Evolutionary conservation across 768 basidiomycete genomes (phyloP).

Genomic region (Mycena latifolia): DNA sequence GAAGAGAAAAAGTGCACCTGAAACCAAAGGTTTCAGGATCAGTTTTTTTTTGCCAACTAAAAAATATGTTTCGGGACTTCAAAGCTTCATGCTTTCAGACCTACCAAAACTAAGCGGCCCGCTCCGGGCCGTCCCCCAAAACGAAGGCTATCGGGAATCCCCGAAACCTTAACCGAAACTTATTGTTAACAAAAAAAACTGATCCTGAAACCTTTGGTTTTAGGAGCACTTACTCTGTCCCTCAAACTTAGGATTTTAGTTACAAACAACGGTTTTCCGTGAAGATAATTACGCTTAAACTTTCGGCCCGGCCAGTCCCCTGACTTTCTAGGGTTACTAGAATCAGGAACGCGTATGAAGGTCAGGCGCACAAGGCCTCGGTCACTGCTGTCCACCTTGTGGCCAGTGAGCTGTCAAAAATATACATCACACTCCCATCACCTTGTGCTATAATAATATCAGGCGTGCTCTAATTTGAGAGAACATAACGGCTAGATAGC

Average conservation of each 20-base stretch:
- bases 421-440: no score
- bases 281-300: slow-evolving; percentile 13
- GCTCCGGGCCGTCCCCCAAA: slow-evolving; percentile 5
- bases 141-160: slow-evolving; percentile 9
- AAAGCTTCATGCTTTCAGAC: neutral
- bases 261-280: neutral
- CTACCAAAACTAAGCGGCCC: slow-evolving; percentile 1
- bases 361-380: no score
- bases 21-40: slow-evolving; percentile 13
- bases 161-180: slow-evolving; percentile 3
- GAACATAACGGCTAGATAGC: no score
- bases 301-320: slow-evolving; percentile 11
- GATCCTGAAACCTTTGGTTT: slow-evolving; percentile 7
- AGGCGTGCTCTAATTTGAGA: no score
- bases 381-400: no score
- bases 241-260: no score
- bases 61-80: neutral
- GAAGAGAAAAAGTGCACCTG: slow-evolving; percentile 6
- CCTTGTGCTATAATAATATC: no score
- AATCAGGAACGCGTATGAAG: no score
- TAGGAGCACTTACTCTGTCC: neutral
- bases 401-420: no score
- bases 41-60: slow-evolving; percentile 11
- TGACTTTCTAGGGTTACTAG: slow-evolving; percentile 1
- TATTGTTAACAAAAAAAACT: neutral